Evolutionary conservation across 495 filamentous ascomycete genomes (phyloP).

Genomic region (Xylaria sp.): DNA sequence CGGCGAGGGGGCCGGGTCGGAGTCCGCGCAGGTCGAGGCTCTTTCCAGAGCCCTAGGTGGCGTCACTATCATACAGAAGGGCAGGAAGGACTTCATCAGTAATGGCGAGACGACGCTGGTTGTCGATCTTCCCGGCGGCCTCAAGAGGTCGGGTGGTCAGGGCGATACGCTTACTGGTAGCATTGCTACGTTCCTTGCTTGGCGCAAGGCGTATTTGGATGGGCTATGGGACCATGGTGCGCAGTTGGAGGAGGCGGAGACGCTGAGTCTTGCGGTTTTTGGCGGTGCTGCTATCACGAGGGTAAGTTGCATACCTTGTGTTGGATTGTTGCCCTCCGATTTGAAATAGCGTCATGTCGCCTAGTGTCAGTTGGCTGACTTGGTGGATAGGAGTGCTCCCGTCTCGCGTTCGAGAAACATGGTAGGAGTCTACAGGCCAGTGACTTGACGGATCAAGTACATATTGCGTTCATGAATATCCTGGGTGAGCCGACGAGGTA

Average conservation of each 20-base stretch:
- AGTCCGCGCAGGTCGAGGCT: constrained; percentile 68
- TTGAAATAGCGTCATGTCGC: too few relatives aligned
- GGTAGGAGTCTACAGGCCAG: constrained; percentile 92
- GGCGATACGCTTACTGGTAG: constrained; percentile 94
- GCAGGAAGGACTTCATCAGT: constrained; percentile 80
- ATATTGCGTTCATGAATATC: constrained; percentile 78
- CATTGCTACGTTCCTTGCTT: constrained; percentile 86
- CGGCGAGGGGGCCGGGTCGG: constrained; percentile 50
- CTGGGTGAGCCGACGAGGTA: constrained; percentile 62
- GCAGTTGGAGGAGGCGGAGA: constrained; percentile 64
- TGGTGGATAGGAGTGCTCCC: constrained; percentile 72
- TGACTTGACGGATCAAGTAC: constrained; percentile 91
- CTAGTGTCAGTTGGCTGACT: constrained; percentile 27
- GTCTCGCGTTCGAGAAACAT: constrained; percentile 83
- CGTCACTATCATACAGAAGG: constrained; percentile 91
- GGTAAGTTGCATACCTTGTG: constrained; percentile 43
- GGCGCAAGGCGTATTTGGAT: constrained; percentile 85
- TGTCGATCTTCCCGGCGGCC: constrained; percentile 77
- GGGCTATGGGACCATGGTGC: constrained; percentile 78
- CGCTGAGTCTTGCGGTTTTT: constrained; percentile 80
- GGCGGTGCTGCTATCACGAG: constrained; percentile 87
- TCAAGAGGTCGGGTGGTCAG: constrained; percentile 92
- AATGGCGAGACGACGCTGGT: constrained; percentile 78
- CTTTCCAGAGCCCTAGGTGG: constrained; percentile 82
- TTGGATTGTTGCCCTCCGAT: not conserved